Base-by-base conservation (phyloP, 2,329 filamentous ascomycete genomes). In the Orbilia blumenaviensis region DNA sequence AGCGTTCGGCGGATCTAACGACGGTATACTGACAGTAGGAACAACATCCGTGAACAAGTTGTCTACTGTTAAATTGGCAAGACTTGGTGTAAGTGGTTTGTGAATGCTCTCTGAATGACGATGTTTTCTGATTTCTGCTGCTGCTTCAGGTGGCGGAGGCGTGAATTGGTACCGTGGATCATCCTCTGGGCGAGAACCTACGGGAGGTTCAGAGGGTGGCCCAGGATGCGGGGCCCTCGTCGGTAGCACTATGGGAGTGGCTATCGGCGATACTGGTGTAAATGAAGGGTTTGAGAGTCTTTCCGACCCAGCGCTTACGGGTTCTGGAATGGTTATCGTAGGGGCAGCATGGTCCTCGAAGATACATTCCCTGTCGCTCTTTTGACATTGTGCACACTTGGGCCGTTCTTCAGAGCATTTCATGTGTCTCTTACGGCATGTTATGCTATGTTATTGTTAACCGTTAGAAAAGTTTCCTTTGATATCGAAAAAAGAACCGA, bases 381-480 rank as follows among this genome's bases (percentile, higher is more conserved):
- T 85, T 14, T 81, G 79, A 79, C 84, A 86, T 78, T 83, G 83
- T 38, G 82, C 82, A 77, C 85, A 86, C 32, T 82, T 79, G 12
- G 84, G 85, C 76, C 83, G 84, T 36, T 81, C 81, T 80, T 86
- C 85, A 77, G 86, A 85, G 79, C 85, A 87, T 81, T 87, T 87
- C 79, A 86, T 85, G 74, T 86, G 84, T 67, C 85, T 81, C 71
- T 82, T 82, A 56, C 84, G 83, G 78, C 85, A 86, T 12, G 83
- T 84, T 48, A 84, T 80, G 77, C 83, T 85, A 77, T 66, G 25
- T 29, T 21, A 46, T 21, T 18, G 14, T 10, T 16, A 44, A n/a
- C 41, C 14, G 66, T 54, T 44, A 69, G 41, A 61, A 69, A 12
- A 14, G 14, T 27, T 44, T 9, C n/a, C n/a, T n/a, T n/a, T 8